Evolutionary conservation across 257 asterid genomes (phyloP), one percentile per base, ranked within the genome.

Genomic region (Solanum pennellii): DNA sequence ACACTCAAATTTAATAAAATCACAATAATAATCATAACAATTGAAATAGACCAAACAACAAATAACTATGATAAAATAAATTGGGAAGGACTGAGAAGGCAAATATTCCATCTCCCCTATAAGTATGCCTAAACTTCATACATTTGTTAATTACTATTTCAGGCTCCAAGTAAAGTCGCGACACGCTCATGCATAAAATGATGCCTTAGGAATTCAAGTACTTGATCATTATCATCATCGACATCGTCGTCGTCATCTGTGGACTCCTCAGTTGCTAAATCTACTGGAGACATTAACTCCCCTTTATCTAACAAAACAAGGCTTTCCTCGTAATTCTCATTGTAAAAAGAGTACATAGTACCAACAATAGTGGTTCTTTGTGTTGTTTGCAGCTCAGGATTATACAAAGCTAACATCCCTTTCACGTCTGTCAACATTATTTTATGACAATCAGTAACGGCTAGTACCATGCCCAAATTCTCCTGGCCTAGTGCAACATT

Each of bases 241-340:
- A 84, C 66, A 31, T 33, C 82, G 0, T 52, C 80, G 5, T 75
- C 86, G 3, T 87, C 89, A 37, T 87, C 5, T 27, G 3, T 85
- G 77, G 83, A 87, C 86, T 29, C 74, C n/a, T 41, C 90, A 27
- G 62, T 80, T 41, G 87, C n/a, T 59, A 60, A 41, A 2, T 83
- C 77, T n/a, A 13, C 10, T 82, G 45, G 84, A 29, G 83, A 27
- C 12, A 79, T 86, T 87, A 69, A 87, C 71, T 82, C 86, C n/a
- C 92, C 92, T 73, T 87, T 90, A 33, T 9, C 60, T 7, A 86
- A 65, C 87, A 88, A 82, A 85, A 80, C 76, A 31, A 88, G 88
- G 79, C 88, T 85, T 82, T 88, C 83, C 27, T 18, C 21, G 15
- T 88, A 85, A 42, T 45, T 21, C 39, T 65, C 86, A 33, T 3